Evolutionary conservation across 495 filamentous ascomycete species (phyloP).

Genomic region (Cenococcum geophilum): DNA sequence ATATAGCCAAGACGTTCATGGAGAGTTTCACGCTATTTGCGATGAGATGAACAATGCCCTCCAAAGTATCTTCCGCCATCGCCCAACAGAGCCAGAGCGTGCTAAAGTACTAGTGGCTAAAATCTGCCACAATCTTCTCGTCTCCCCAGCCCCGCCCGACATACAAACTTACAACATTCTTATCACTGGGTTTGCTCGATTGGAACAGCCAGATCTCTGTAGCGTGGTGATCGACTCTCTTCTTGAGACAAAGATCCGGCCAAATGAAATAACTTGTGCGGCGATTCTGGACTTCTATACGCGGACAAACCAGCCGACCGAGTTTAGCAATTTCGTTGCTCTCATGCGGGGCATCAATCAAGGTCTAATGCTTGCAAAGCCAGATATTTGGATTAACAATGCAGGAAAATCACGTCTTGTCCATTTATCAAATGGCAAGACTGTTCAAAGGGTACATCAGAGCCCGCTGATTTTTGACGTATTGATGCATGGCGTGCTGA

Average conservation of each 20-base stretch:
- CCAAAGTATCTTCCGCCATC: slow-evolving; percentile 3
- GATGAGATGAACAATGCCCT: slow-evolving; percentile 30
- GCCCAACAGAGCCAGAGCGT: background rate
- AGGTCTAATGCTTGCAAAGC: slow-evolving; percentile 32
- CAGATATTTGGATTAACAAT: slow-evolving; percentile 31
- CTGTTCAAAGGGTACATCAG: slow-evolving; percentile 35
- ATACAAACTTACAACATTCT: slow-evolving; percentile 63
- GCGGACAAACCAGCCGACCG: slow-evolving; percentile 11
- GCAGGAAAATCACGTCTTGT: slow-evolving; percentile 21
- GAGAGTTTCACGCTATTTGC: slow-evolving; percentile 17
- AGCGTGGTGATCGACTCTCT: slow-evolving; percentile 50
- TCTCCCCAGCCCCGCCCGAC: slow-evolving; percentile 50
- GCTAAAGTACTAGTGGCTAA: slow-evolving; percentile 42
- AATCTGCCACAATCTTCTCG: slow-evolving; percentile 62
- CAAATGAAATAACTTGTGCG: slow-evolving; percentile 50
- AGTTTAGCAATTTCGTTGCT: slow-evolving; percentile 28
- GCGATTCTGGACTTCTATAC: slow-evolving; percentile 53
- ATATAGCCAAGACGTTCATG: slow-evolving; percentile 32
- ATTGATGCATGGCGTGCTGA: slow-evolving; percentile 33
- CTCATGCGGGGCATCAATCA: slow-evolving; percentile 32
- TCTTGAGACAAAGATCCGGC: slow-evolving; percentile 43
- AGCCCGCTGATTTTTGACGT: slow-evolving; percentile 34
- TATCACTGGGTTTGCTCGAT: slow-evolving; percentile 50
- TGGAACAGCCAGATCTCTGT: slow-evolving; percentile 47
- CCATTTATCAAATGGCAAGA: slow-evolving; percentile 23